Conservation (phyloP, 2,329 filamentous ascomycete genomes). For the Hymenotorrendiella dingleyae region DNA sequence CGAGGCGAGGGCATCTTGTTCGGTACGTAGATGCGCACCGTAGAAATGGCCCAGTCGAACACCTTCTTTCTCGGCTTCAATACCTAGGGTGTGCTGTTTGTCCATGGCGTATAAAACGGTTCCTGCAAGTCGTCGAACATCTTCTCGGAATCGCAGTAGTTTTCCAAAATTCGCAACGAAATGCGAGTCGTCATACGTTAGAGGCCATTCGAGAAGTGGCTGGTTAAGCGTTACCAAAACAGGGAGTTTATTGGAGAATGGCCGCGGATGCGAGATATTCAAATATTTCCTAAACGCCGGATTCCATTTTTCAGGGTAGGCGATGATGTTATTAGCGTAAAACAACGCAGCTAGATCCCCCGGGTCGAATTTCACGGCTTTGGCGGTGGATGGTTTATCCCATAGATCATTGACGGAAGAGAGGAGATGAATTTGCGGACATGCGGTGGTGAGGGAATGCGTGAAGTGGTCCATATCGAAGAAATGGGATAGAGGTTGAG, state of each 20-base stretch:
- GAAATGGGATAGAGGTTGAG: slow-evolving; percentile 18
- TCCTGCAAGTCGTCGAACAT: slow-evolving; percentile 27
- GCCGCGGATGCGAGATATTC: neutral
- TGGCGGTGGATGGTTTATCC: slow-evolving; percentile 10
- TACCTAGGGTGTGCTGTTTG: slow-evolving; percentile 20
- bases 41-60: slow-evolving; percentile 29
- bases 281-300: slow-evolving; percentile 12
- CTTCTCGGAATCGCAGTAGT: slow-evolving; percentile 29
- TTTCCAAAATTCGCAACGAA: slow-evolving; percentile 35
- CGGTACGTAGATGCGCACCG: slow-evolving; percentile 35
- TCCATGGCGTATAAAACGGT: slow-evolving; percentile 30
- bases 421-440: slow-evolving; percentile 16
- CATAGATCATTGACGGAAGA: slow-evolving; percentile 15
- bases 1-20: slow-evolving; percentile 30
- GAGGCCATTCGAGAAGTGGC: slow-evolving; percentile 29
- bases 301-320: slow-evolving; percentile 11
- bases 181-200: slow-evolving; percentile 25
- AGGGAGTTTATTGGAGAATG: slow-evolving; percentile 5
- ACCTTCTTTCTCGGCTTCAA: slow-evolving; percentile 26
- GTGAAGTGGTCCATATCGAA: slow-evolving; percentile 23
- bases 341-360: slow-evolving; percentile 3
- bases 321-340: slow-evolving; percentile 1
- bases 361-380: slow-evolving; percentile 1
- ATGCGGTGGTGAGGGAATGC: slow-evolving; percentile 12
- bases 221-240: slow-evolving; percentile 9